Conservation (phyloP, 495 filamentous ascomycete genomes). For the Trypethelium eluteriae region DNA sequence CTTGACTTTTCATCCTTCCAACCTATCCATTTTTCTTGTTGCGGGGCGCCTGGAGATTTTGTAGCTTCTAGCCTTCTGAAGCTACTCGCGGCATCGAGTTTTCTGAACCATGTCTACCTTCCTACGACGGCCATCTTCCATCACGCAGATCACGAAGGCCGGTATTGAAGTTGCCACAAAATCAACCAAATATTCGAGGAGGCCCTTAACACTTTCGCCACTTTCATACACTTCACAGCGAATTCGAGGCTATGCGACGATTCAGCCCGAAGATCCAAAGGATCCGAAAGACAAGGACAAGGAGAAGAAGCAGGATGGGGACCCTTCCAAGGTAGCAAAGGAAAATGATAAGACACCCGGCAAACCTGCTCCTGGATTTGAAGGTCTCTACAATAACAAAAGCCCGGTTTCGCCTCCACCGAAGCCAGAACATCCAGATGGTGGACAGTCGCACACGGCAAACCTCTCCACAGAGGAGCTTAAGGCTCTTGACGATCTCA, state of each 20-base stretch:
- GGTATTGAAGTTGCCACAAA: constrained; percentile 41
- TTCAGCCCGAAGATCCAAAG: constrained; percentile 42
- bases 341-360: constrained; percentile 25
- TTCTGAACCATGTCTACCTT: constrained; percentile 49
- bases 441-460: constrained; percentile 16
- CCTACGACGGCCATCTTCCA: constrained; percentile 56
- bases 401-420: constrained; percentile 37
- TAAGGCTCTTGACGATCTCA: constrained; percentile 38
- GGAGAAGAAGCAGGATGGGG: constrained; percentile 13
- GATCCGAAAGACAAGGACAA: constrained; percentile 38
- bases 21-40: not conserved
- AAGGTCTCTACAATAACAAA: constrained; percentile 37
- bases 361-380: constrained; percentile 41
- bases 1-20: not conserved
- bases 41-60: not conserved
- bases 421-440: constrained; percentile 29
- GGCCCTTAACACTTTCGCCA: constrained; percentile 37
- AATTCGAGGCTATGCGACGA: constrained; percentile 50
- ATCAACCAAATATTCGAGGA: constrained; percentile 33
- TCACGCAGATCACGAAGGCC: constrained; percentile 54
- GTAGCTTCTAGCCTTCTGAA: not conserved
- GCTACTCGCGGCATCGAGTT: not conserved
- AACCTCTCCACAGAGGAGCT: constrained; percentile 37
- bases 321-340: constrained; percentile 32
- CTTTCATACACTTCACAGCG: constrained; percentile 39